Percentiles rank a stretch among this genome's conserved stretches.
These are phyloP conservation scores for Salix exigua DNA, from an alignment of 345 rosid genomes.

Conservation along the genomic window DNA sequence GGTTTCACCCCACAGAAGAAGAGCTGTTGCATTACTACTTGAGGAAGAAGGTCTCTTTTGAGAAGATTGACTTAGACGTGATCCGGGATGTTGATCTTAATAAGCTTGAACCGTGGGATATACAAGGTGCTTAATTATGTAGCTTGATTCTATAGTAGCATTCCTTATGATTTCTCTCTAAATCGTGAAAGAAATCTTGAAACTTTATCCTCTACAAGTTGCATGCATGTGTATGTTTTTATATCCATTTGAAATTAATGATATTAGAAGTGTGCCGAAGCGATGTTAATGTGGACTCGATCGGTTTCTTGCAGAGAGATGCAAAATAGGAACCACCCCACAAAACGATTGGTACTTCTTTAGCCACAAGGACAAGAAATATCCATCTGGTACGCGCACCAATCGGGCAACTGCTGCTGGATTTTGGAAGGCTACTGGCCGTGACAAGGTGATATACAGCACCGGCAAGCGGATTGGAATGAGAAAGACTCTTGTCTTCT, in stretches of 20 bases:
- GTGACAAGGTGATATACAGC: conserved; percentile 69
- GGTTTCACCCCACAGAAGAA: conserved; percentile 91
- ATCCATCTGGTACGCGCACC: conserved; percentile 78
- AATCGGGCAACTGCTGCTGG: conserved; percentile 79
- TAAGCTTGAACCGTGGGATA: conserved; percentile 95
- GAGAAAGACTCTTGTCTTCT: conserved; percentile 82
- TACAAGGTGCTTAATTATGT: conserved; percentile 47
- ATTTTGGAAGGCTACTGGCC: conserved; percentile 87
- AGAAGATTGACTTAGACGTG: conserved; percentile 71
- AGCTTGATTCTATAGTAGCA: neutral
- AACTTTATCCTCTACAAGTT: neutral
- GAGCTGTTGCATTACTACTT: conserved; percentile 74
- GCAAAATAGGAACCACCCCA: conserved; percentile 77
- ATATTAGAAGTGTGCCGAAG: neutral
- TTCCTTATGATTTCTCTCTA: neutral
- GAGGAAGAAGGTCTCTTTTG: conserved; percentile 59
- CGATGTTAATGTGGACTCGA: neutral
- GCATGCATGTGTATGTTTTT: neutral
- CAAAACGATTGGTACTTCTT: conserved; percentile 87
- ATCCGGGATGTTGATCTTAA: conserved; percentile 81
- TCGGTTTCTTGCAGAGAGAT: conserved; percentile 44
- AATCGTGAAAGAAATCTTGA: neutral
- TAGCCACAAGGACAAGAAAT: conserved; percentile 82
- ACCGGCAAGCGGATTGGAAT: conserved; percentile 55
- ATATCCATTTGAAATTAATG: neutral